These are phyloP conservation scores for Neofusicoccum sp. DNA, from an alignment of 2,329 filamentous ascomycete species.

Conservation along the genomic window DNA sequence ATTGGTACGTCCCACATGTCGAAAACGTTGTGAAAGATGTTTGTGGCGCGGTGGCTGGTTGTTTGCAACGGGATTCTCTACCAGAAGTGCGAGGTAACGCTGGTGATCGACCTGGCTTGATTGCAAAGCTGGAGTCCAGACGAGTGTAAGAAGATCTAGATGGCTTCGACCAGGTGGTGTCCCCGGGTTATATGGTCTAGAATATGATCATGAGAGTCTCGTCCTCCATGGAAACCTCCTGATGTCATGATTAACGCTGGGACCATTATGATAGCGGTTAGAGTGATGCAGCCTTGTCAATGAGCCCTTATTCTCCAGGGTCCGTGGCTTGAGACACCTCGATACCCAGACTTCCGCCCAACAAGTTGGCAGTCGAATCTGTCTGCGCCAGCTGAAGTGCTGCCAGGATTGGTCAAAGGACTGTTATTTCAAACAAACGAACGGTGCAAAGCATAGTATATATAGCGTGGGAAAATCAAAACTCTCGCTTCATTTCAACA, in stretches of 20 bases:
- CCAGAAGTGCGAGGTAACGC: neutral
- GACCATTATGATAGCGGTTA: neutral
- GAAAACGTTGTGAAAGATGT: neutral
- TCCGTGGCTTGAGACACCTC: neutral
- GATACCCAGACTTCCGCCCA: neutral
- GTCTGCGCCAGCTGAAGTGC: too few relatives aligned
- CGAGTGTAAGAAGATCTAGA: constrained; percentile 5
- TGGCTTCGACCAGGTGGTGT: neutral
- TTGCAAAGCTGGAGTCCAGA: neutral
- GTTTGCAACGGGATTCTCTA: neutral
- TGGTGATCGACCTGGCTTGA: neutral
- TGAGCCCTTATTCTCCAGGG: constrained; percentile 15
- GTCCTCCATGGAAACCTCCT: neutral
- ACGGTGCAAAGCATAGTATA: too few relatives aligned
- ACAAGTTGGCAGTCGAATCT: neutral
- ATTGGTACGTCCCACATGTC: constrained; percentile 7
- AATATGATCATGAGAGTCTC: neutral
- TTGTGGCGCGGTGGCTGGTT: neutral
- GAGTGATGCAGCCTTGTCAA: neutral
- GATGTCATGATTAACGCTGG: neutral
- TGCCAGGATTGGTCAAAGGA: too few relatives aligned
- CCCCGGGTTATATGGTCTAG: constrained; percentile 1
- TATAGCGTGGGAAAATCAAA: neutral
- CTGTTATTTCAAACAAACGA: neutral
- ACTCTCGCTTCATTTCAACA: neutral